phyloP scores from a whole-genome alignment of 2,329 filamentous ascomycete genomes.

The Herpomyces periplanetae region DNA sequence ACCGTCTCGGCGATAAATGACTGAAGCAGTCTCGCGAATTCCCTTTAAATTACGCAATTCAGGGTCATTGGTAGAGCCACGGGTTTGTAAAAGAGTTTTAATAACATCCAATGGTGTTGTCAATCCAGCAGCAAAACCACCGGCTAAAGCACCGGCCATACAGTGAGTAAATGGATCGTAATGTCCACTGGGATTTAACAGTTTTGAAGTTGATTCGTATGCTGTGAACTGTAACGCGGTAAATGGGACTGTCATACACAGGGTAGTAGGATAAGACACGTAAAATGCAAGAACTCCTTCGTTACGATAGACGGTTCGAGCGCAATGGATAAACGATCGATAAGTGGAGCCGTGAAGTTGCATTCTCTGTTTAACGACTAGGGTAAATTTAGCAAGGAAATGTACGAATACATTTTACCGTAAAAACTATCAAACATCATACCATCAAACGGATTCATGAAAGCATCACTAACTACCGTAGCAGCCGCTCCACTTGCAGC shows the following conservation, averaged over 20 bases:
- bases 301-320: constrained; percentile 41
- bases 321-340: constrained; percentile 51
- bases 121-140: constrained; percentile 62
- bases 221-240: constrained; percentile 87
- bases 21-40: constrained; percentile 31
- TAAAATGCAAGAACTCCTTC: constrained; percentile 83
- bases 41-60: constrained; percentile 59
- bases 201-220: constrained; percentile 78
- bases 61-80: constrained; percentile 37
- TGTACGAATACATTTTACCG: constrained; percentile 2
- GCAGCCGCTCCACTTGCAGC: constrained; percentile 72
- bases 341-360: constrained; percentile 88
- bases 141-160: constrained; percentile 56
- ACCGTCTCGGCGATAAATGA: constrained; percentile 52
- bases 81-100: constrained; percentile 81
- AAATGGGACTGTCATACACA: constrained; percentile 95
- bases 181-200: constrained; percentile 45
- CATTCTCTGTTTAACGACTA: constrained; percentile 98
- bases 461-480: constrained; percentile 79
- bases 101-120: constrained; percentile 93
- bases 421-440: constrained; percentile 7
- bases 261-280: constrained; percentile 82
- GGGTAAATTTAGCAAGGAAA: constrained; percentile 1
- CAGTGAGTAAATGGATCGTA: constrained; percentile 90
- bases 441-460: constrained; percentile 99